These are phyloP conservation scores for Metarhizium album DNA, from an alignment of 2,329 filamentous ascomycete species.

Conservation along the genomic window DNA sequence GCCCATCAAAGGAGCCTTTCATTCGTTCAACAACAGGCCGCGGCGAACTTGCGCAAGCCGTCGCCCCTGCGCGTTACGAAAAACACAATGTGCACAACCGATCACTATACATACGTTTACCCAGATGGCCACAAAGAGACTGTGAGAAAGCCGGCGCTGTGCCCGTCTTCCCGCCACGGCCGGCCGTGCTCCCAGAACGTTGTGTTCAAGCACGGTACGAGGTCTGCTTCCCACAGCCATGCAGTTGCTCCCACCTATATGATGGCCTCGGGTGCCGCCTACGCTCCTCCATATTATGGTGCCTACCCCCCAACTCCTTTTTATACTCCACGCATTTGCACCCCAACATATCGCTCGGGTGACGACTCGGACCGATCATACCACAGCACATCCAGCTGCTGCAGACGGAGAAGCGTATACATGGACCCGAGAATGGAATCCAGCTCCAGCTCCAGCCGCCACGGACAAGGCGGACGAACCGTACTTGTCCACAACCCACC, in stretches of 20 bases:
- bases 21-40: background rate
- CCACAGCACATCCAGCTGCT: slow-evolving; percentile 20
- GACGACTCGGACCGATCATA: slow-evolving; percentile 26
- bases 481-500: slow-evolving; percentile 34
- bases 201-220: slow-evolving; percentile 29
- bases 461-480: slow-evolving; percentile 28
- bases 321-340: slow-evolving; percentile 20
- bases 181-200: slow-evolving; percentile 31
- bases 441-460: slow-evolving; percentile 17
- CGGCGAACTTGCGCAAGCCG: background rate
- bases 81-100: slow-evolving; percentile 39
- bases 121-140: slow-evolving; percentile 30
- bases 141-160: slow-evolving; percentile 25
- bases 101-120: slow-evolving; percentile 35
- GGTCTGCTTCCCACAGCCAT: slow-evolving; percentile 21
- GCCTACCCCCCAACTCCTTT: slow-evolving; percentile 31
- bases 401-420: slow-evolving; percentile 25
- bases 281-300: slow-evolving; percentile 12
- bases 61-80: slow-evolving; percentile 1
- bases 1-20: background rate
- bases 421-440: slow-evolving; percentile 26
- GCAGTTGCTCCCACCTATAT: slow-evolving; percentile 12
- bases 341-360: slow-evolving; percentile 25
- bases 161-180: slow-evolving; percentile 28
- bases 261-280: background rate